Base-by-base conservation (phyloP, 805 yeast genomes). In the Peterozyma toletana region DNA sequence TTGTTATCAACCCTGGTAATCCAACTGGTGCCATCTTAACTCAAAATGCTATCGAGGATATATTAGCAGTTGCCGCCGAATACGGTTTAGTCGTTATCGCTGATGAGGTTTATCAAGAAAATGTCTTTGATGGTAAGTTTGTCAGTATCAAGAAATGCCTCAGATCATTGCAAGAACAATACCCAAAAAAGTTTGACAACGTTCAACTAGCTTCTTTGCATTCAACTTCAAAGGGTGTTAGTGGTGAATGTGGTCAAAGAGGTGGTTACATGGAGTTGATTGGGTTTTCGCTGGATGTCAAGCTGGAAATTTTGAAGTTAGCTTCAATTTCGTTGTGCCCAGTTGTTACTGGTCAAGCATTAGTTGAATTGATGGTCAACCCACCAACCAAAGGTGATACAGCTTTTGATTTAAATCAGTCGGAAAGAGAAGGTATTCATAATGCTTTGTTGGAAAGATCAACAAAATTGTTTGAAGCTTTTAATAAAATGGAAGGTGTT, bases 191-290 rank as follows among this genome's bases (percentile, higher is more conserved):
- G 44, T 91, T 78, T 62, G 74, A 75, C 40, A 70, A 78, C 48
- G 91, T 93, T 35, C 96, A 88, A 60, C 73, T 93, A 46, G 97
- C 95, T 2, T 90, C 98, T 1, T 69, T 93, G 53, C 98, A 93
- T 64, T 89, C 98, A n/a, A 88, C 96, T 37, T 91, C 98, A 11
- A 93, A 93, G 66, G 99, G 99, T 62, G 88, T 89, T 53, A 77
- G 88, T 50, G 99, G 99, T 50, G 99, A 93, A 67, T 93, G 99
- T 74, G 99, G 99, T 48, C 99, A 93, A 70, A 81, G 99, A 67
- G 99, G 98, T 55, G 99, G 99, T 5, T 93, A 90, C 70, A 86
- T 93, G 93, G 99, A 93, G 65, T 67, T 90, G 7, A 75, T 83
- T 10, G 96, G 96, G 1, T 86, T 93, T 64, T 68, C 74, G 11